phyloP scores from a whole-genome alignment of 1,139 yeast genomes.

The Diutina mesorugosa region DNA sequence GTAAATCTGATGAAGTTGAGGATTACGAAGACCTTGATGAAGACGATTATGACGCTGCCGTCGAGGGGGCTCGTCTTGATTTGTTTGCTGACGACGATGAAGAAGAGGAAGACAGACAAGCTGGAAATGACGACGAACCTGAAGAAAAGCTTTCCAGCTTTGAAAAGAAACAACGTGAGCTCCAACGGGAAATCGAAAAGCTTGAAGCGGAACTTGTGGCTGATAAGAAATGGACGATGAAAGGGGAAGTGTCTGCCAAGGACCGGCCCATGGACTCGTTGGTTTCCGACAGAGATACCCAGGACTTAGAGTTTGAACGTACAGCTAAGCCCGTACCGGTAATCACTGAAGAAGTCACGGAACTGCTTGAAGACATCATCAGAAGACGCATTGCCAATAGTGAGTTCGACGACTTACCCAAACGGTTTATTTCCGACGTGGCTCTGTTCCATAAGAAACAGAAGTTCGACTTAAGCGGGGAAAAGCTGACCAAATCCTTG shows the following conservation, averaged over 20 bases:
- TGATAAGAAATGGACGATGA: constrained; percentile 87
- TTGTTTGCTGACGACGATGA: constrained; percentile 32
- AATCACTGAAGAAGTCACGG: constrained; percentile 80
- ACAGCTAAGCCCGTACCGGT: constrained; percentile 76
- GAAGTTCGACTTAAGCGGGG: constrained; percentile 62
- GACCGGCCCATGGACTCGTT: constrained; percentile 81
- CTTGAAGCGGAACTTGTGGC: constrained; percentile 82
- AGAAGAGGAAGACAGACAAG: not conserved
- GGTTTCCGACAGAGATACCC: constrained; percentile 25
- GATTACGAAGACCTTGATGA: constrained; percentile 22
- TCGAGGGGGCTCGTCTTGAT: constrained; percentile 45
- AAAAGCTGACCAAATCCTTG: constrained; percentile 74
- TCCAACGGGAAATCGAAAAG: constrained; percentile 64
- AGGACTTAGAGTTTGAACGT: constrained; percentile 30
- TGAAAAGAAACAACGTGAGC: constrained; percentile 70
- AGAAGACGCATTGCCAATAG: constrained; percentile 62
- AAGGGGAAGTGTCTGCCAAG: constrained; percentile 77
- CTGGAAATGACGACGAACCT: constrained; percentile 7
- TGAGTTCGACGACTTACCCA: constrained; percentile 77
- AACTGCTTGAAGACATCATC: constrained; percentile 76
- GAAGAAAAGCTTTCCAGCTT: constrained; percentile 50
- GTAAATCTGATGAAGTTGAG: not conserved
- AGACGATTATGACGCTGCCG: constrained; percentile 41
- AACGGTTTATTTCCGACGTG: constrained; percentile 53
- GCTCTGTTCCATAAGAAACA: constrained; percentile 40